A percentile compares a stretch with the other conserved stretches of the same genome.
Evolutionary conservation across 139 green algal genomes (phyloP).

Genomic region (Pedinophyceae sp.): DNA sequence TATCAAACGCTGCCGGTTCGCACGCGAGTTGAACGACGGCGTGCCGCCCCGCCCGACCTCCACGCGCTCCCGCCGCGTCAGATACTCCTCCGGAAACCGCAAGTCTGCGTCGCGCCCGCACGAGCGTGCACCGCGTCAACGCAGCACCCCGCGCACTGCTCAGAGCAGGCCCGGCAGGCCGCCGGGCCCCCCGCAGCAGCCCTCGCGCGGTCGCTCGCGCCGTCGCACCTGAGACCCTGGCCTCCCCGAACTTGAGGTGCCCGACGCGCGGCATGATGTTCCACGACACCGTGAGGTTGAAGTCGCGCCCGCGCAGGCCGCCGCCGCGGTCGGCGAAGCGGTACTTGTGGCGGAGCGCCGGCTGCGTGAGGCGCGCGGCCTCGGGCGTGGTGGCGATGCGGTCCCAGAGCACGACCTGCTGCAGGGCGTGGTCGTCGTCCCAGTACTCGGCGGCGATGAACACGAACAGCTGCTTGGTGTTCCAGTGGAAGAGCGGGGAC

Average conservation of each 20-base stretch:
- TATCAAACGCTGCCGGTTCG: no score
- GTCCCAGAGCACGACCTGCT: constrained; percentile 68
- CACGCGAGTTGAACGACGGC: no score
- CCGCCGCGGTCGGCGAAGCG: constrained; percentile 43
- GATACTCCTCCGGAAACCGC: no score
- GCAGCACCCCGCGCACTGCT: no score
- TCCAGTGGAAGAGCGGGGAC: constrained; percentile 59
- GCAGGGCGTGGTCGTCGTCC: constrained; percentile 28
- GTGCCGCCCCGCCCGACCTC: no score
- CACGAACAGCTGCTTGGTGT: constrained; percentile 75
- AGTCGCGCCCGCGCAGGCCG: constrained; percentile 20
- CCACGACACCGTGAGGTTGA: constrained; percentile 67
- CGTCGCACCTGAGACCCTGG: no score
- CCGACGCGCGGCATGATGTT: constrained; percentile 69
- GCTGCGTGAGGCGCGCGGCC: constrained; percentile 21
- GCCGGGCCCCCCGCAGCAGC: no score
- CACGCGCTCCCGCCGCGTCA: no score
- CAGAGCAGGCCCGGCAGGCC: no score
- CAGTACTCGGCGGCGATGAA: constrained; percentile 37
- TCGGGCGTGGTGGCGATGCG: constrained; percentile 37
- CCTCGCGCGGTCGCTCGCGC: no score
- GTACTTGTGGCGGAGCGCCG: constrained; percentile 44
- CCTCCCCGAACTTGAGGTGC: constrained; percentile 2
- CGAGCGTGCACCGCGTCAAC: no score
- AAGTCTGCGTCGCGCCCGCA: no score